Conservation (phyloP, 2,329 filamentous ascomycete genomes). For the Talaromyces sp. region DNA sequence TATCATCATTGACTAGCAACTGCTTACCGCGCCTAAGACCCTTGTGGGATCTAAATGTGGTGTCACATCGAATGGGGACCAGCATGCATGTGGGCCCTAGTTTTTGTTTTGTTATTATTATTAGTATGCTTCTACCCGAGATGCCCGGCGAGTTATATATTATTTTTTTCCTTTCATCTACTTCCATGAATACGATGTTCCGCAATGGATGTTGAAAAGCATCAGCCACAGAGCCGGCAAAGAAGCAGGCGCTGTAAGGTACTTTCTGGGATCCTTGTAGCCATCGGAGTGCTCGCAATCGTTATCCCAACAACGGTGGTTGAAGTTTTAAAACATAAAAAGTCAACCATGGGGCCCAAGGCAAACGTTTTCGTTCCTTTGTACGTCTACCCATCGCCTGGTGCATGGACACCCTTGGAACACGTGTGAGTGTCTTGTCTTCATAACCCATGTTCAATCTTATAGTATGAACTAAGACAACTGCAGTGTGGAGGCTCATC, state of each 20-base stretch:
- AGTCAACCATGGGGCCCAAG: conserved; percentile 29
- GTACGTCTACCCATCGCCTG: conserved; percentile 45
- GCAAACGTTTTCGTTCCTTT: conserved; percentile 44
- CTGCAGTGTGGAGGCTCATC: conserved; percentile 33
- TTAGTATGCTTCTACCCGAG: not conserved
- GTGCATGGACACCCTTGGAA: conserved; percentile 43
- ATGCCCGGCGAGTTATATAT: not conserved
- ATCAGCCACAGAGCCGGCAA: conserved; percentile 24
- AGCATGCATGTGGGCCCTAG: not conserved
- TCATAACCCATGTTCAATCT: conserved; percentile 9
- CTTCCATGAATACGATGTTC: conserved; percentile 11
- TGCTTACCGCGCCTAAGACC: not conserved
- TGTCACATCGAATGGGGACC: not conserved
- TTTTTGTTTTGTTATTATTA: not conserved
- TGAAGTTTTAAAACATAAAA: conserved; percentile 25
- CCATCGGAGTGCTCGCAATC: conserved; percentile 26
- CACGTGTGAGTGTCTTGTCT: conserved; percentile 33
- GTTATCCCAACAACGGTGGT: conserved; percentile 29
- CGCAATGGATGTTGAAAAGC: conserved; percentile 23
- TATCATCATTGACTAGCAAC: not conserved
- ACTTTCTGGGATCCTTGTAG: conserved; percentile 18
- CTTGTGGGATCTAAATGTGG: not conserved
- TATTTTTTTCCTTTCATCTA: not conserved
- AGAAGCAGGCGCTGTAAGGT: conserved; percentile 25
- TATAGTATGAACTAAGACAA: not conserved